Conservation (phyloP, 208 protist species). For the Acanthamoeba quina region DNA sequence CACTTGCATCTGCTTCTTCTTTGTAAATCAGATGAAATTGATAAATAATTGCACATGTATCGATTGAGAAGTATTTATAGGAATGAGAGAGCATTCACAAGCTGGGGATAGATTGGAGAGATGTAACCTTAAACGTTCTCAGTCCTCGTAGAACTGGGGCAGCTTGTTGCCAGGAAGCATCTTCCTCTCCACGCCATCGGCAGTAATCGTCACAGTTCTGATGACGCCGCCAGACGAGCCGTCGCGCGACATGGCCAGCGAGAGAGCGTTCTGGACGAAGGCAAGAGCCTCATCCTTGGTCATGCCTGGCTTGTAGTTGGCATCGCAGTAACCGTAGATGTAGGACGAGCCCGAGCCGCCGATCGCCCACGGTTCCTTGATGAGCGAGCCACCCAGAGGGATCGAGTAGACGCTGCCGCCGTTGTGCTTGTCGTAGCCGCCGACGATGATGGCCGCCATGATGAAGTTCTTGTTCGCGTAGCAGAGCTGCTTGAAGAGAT, state of each 20-base stretch:
- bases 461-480: conserved; percentile 96
- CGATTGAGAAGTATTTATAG: conserved; percentile 10
- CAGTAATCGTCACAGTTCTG: conserved; percentile 94
- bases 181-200: conserved; percentile 85
- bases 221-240: conserved; percentile 98
- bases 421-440: conserved; percentile 97
- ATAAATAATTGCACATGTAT: not conserved
- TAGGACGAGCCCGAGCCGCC: conserved; percentile 98
- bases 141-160: conserved; percentile 57
- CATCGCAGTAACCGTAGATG: conserved; percentile 98
- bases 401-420: conserved; percentile 98
- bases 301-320: conserved; percentile 97
- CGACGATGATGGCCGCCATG: conserved; percentile 98
- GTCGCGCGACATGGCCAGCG: conserved; percentile 98
- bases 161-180: conserved; percentile 84
- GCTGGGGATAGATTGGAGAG: not conserved
- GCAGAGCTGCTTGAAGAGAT: conserved; percentile 96
- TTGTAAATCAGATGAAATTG: not conserved
- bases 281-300: conserved; percentile 96
- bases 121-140: not conserved
- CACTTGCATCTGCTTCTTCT: not conserved
- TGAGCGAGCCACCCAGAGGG: conserved; percentile 95
- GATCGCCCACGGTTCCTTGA: conserved; percentile 96
- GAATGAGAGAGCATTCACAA: conserved; percentile 18
- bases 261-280: conserved; percentile 95